These are phyloP conservation scores for Heliamphora pulchella DNA, from an alignment of 179 eudicot species.

Conservation along the genomic window DNA sequence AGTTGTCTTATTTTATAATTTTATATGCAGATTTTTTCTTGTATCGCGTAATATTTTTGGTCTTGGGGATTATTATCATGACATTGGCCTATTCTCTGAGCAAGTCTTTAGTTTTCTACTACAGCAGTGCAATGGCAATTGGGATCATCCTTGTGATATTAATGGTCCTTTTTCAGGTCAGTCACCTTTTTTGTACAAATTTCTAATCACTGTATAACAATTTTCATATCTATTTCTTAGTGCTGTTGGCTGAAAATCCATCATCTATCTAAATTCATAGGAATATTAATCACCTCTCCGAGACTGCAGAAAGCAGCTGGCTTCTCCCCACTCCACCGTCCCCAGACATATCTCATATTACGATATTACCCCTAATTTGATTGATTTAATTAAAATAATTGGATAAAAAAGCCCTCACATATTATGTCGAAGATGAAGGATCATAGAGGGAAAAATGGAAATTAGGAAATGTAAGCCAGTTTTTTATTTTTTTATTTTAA, in stretches of 20 bases:
- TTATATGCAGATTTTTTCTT: conserved; percentile 54
- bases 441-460: not conserved
- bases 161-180: conserved; percentile 87
- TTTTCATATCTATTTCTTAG: conserved; percentile 5
- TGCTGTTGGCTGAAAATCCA: not conserved
- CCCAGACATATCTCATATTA: too few species aligned
- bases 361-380: too few species aligned
- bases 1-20: not conserved
- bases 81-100: conserved; percentile 62
- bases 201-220: conserved; percentile 6
- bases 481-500: not conserved
- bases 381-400: too few species aligned
- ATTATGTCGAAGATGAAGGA: not conserved
- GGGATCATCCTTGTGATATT: conserved; percentile 81
- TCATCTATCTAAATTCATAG: not conserved
- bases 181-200: not conserved
- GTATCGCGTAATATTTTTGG: conserved; percentile 60
- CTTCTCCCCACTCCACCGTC: not conserved
- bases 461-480: not conserved
- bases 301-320: not conserved
- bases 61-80: conserved; percentile 56
- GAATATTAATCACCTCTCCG: not conserved
- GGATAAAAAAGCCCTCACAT: not conserved
- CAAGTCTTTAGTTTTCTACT: conserved; percentile 76
- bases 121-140: conserved; percentile 85